phyloP scores from a whole-genome alignment of 495 filamentous ascomycete species.

The Talaromyces trachyspermus region DNA sequence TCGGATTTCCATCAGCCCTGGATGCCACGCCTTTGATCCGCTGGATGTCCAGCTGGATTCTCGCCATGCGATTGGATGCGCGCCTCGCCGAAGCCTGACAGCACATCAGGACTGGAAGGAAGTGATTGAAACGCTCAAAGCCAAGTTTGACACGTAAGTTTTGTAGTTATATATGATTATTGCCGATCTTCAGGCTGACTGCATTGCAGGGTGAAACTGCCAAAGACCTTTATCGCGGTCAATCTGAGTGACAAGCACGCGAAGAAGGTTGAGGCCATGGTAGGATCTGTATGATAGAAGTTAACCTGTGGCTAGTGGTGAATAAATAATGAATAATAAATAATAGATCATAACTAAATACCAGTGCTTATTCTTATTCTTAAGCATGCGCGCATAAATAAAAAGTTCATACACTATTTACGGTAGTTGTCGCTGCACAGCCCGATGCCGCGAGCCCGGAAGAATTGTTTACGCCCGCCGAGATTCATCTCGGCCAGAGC shows the following conservation, averaged over 20 bases:
- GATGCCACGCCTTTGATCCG: constrained; percentile 91
- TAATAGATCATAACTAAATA: too few species aligned
- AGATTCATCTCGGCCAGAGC: too few species aligned
- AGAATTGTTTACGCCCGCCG: too few species aligned
- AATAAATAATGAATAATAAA: too few species aligned
- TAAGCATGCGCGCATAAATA: too few species aligned
- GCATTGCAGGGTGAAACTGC: constrained; percentile 70
- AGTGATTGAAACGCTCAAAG: constrained; percentile 86
- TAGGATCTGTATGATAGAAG: too few species aligned
- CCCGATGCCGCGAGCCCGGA: too few species aligned
- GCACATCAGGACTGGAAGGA: constrained; percentile 93
- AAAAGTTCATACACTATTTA: too few species aligned
- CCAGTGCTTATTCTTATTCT: too few species aligned
- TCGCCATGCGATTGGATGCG: constrained; percentile 88
- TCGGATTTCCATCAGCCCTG: constrained; percentile 88
- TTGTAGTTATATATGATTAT: constrained; percentile 4
- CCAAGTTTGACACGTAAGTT: constrained; percentile 87
- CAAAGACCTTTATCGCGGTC: constrained; percentile 86
- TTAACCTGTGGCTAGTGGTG: too few species aligned
- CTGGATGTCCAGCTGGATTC: constrained; percentile 93
- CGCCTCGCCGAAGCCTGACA: constrained; percentile 79
- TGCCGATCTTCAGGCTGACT: constrained; percentile 10
- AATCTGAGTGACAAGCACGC: constrained; percentile 69
- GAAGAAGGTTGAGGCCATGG: neutral
- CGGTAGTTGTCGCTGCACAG: too few species aligned